Conservation (phyloP, 129 eudicot species). For the Kitagawia praeruptora region DNA sequence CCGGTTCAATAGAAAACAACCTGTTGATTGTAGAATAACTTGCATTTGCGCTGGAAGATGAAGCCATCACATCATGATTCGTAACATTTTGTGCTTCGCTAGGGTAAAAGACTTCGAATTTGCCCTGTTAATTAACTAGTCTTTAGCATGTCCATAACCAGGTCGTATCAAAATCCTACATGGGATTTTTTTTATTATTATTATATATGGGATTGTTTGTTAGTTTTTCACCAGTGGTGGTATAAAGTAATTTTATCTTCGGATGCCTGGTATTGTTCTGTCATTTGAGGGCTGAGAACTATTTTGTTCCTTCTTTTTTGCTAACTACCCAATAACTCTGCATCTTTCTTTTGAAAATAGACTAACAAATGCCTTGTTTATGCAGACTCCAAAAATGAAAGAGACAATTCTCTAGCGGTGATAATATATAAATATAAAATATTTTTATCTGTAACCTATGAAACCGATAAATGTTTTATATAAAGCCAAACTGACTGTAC, state of each 20-base stretch:
- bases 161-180: neutral
- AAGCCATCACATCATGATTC: neutral
- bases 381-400: no score
- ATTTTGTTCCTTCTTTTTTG: no score
- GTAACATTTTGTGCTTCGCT: neutral
- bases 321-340: no score
- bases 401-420: no score
- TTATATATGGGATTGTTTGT: no score
- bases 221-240: neutral
- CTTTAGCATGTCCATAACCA: neutral
- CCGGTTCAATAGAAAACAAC: slow-evolving; percentile 74
- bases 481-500: neutral
- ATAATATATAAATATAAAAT: no score
- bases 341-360: no score
- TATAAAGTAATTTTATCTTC: neutral
- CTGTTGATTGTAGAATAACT: slow-evolving; percentile 62
- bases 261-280: no score
- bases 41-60: neutral
- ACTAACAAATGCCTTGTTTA: no score
- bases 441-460: no score
- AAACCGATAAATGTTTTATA: neutral
- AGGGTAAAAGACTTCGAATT: neutral
- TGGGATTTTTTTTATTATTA: neutral
- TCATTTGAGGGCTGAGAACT: no score
- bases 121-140: neutral